phyloP scores from a whole-genome alignment of 768 basidiomycete genomes.

The Leccinum barrowsii region DNA sequence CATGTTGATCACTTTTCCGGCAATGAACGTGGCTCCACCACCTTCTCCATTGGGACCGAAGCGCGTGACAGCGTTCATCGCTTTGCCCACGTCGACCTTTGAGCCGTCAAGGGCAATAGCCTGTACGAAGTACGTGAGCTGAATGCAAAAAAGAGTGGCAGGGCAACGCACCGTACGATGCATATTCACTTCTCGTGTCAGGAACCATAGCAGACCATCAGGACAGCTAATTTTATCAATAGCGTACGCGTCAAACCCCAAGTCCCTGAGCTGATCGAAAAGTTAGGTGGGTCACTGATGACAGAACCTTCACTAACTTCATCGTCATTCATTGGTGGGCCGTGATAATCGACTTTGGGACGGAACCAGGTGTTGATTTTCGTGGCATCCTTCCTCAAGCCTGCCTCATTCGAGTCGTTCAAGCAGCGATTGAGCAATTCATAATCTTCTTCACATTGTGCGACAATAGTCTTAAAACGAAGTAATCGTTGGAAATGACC shows the following conservation, averaged over 20 bases:
- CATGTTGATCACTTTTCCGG: constrained; percentile 52
- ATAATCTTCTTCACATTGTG: constrained; percentile 81
- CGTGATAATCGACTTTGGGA: constrained; percentile 33
- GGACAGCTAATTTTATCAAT: constrained; percentile 80
- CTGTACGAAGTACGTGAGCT: constrained; percentile 34
- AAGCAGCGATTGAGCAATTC: constrained; percentile 61
- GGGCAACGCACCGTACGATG: constrained; percentile 63
- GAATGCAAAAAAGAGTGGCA: background rate
- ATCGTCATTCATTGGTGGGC: constrained; percentile 56
- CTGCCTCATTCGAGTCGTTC: constrained; percentile 56
- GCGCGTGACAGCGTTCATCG: constrained; percentile 60
- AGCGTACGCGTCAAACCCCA: constrained; percentile 81
- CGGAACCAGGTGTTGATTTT: constrained; percentile 70
- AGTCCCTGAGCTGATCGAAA: constrained; percentile 45
- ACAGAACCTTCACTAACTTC: constrained; percentile 44
- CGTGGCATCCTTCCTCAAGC: constrained; percentile 44
- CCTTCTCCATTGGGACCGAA: constrained; percentile 39
- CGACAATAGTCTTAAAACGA: constrained; percentile 69
- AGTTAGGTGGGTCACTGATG: background rate
- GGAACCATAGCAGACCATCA: constrained; percentile 66
- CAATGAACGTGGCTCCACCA: constrained; percentile 59
- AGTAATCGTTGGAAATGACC: background rate
- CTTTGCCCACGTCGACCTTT: constrained; percentile 47
- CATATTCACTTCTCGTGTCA: constrained; percentile 59
- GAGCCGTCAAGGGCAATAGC: constrained; percentile 54